phyloP scores from a whole-genome alignment of 2,329 filamentous ascomycete genomes.

The Aspergillus puulaauensis region DNA sequence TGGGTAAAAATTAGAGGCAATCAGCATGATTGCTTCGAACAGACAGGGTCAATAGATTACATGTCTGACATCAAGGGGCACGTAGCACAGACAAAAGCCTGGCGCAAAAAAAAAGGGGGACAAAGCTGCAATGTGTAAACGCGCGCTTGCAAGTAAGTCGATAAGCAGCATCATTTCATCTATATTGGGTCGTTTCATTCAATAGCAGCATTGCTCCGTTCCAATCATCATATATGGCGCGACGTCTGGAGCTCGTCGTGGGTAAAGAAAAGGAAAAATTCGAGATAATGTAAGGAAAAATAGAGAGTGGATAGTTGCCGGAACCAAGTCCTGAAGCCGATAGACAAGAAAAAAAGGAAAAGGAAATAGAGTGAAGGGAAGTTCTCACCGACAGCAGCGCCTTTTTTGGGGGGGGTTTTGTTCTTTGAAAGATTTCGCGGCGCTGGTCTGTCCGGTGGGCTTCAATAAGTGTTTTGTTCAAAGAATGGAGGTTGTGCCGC shows the following conservation, averaged over 20 bases:
- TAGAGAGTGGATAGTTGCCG: conserved; percentile 9
- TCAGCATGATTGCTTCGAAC: conserved; percentile 4
- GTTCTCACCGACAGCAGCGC: neutral
- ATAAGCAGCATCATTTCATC: conserved; percentile 20
- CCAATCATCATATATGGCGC: conserved; percentile 22
- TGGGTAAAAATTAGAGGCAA: conserved; percentile 12
- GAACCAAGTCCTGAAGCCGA: neutral
- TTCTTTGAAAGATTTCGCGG: neutral
- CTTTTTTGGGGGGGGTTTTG: neutral
- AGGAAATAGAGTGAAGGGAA: conserved; percentile 10
- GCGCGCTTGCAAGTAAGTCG: conserved; percentile 17
- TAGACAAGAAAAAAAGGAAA: neutral
- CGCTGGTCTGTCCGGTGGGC: neutral
- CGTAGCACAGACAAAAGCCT: neutral
- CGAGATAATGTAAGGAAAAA: conserved; percentile 6
- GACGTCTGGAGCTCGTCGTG: conserved; percentile 14
- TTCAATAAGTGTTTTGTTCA: conserved; percentile 7
- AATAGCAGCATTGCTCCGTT: conserved; percentile 24
- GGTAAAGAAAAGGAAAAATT: conserved; percentile 13
- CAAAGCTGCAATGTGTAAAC: conserved; percentile 12
- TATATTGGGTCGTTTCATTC: conserved; percentile 22
- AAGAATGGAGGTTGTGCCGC: conserved; percentile 3
- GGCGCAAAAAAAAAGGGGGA: neutral
- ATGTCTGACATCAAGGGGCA: conserved; percentile 2
- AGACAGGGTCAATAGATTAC: conserved; percentile 1